phyloP scores from a whole-genome alignment of 345 rosid genomes.

The Gossypium raimondii region DNA sequence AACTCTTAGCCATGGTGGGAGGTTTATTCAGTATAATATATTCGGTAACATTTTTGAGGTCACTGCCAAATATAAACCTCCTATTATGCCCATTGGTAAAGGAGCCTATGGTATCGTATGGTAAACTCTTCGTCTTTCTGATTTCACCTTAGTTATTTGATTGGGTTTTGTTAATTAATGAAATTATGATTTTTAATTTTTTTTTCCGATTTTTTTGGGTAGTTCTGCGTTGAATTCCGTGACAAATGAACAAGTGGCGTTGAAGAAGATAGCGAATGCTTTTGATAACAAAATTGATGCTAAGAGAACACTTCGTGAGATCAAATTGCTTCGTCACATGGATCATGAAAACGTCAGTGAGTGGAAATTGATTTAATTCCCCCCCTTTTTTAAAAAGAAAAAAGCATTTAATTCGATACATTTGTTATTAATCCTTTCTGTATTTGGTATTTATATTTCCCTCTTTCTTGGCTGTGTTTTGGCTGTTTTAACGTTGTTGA shows the following conservation, averaged over 20 bases:
- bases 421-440: neutral
- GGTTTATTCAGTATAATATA: neutral
- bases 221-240: neutral
- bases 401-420: neutral
- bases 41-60: conserved; percentile 2
- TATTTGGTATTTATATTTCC: no score
- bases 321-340: conserved; percentile 1
- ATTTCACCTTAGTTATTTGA: neutral
- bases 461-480: neutral
- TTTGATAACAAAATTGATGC: conserved; percentile 1
- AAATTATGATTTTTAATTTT: neutral
- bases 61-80: conserved; percentile 3
- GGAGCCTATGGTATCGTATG: conserved; percentile 1
- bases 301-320: conserved; percentile 1
- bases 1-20: neutral
- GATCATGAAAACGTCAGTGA: neutral
- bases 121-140: neutral
- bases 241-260: neutral
- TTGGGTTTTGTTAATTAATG: neutral
- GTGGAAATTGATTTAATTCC: neutral
- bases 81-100: neutral
- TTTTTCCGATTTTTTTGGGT: neutral
- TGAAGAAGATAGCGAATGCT: neutral
- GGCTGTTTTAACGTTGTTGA: neutral
- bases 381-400: no score